Conservation (phyloP, 768 basidiomycete species). For the Rhizopogon salebrosus region DNA sequence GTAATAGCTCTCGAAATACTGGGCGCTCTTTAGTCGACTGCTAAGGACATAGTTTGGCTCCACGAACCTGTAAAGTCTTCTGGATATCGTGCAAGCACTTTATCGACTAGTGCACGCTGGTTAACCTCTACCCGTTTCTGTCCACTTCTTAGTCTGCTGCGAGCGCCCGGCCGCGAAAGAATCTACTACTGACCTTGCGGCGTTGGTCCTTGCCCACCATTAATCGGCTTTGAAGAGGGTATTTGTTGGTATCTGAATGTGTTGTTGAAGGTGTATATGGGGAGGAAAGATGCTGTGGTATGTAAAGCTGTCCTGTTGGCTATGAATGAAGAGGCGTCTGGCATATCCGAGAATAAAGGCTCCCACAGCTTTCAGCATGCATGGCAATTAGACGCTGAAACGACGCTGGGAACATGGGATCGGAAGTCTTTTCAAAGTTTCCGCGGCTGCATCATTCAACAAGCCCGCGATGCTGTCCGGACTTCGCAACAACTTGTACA, state of each 20-base stretch:
- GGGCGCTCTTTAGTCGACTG: not conserved
- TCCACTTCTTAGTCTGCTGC: not conserved
- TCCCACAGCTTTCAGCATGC: not conserved
- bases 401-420: too few species aligned
- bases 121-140: constrained; percentile 8
- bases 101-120: constrained; percentile 12
- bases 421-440: too few species aligned
- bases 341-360: not conserved
- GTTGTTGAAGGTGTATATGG: not conserved
- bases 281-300: not conserved
- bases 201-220: too few species aligned
- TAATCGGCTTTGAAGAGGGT: not conserved
- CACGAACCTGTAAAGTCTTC: constrained; percentile 12
- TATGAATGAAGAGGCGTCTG: not conserved
- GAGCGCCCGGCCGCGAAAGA: not conserved
- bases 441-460: too few species aligned
- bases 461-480: too few species aligned
- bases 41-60: not conserved
- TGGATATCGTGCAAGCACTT: constrained; percentile 14
- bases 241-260: not conserved
- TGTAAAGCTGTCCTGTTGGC: not conserved
- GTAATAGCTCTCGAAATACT: constrained; percentile 50
- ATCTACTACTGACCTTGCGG: not conserved
- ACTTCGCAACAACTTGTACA: too few species aligned
- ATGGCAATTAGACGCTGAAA: too few species aligned